These are phyloP conservation scores for Dalbergia cultrata DNA, from an alignment of 306 rosid genomes.

Conservation along the genomic window DNA sequence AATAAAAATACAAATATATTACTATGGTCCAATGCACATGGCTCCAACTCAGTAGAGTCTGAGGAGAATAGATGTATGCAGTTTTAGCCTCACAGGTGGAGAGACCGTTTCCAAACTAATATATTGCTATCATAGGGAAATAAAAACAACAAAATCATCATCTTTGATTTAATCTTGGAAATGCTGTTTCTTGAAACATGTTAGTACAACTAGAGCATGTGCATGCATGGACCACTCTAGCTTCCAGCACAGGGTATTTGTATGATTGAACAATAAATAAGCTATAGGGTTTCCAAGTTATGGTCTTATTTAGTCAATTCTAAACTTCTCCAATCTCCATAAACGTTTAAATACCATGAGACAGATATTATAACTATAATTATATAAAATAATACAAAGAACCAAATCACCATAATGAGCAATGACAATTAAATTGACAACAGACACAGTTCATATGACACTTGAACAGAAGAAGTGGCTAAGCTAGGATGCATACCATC, in stretches of 20 bases:
- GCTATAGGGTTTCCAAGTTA: not conserved
- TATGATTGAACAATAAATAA: conserved; percentile 13
- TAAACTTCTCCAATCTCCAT: not conserved
- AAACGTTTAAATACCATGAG: conserved; percentile 15
- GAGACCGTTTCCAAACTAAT: too few relatives aligned
- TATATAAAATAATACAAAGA: not conserved
- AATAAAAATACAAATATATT: too few relatives aligned
- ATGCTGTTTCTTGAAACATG: not conserved
- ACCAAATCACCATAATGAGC: not conserved
- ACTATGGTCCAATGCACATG: too few relatives aligned
- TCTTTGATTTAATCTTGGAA: not conserved
- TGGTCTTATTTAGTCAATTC: not conserved
- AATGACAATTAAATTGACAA: too few relatives aligned
- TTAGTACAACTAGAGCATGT: not conserved
- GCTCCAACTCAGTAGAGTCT: too few relatives aligned
- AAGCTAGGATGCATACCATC: too few relatives aligned
- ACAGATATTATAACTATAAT: not conserved
- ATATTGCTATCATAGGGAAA: not conserved
- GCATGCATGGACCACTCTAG: not conserved
- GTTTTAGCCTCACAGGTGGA: too few relatives aligned
- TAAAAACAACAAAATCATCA: not conserved
- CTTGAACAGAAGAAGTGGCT: too few relatives aligned
- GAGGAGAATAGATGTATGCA: too few relatives aligned
- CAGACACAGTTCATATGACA: too few relatives aligned
- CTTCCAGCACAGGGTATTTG: not conserved